Base-by-base conservation (phyloP, 2,329 filamentous ascomycete genomes). In the Mycosphaerella arachidis region DNA sequence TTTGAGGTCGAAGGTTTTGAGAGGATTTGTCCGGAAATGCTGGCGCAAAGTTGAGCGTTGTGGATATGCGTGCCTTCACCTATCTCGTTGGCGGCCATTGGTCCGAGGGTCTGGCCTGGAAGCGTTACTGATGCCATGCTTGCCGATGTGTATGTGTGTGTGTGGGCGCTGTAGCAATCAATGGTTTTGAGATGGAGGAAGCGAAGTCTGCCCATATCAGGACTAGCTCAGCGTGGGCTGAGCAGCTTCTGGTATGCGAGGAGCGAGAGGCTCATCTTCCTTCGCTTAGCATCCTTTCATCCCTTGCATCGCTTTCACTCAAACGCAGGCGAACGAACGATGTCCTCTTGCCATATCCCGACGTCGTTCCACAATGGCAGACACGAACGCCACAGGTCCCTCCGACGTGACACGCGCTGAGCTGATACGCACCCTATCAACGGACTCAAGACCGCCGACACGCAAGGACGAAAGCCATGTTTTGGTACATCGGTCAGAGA, bases 61-160 rank as follows among this genome's bases (percentile, higher is more conserved):
- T 91, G 83, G 66, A 96, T 81, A 75, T 97, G 91, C 0, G 92
- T 96, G 66, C 93, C 94, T 10, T 90, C 81, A 13, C 93, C 93
- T 30, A 91, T 83, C 45, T 82, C 77, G 75, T 88, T 92, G 66
- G 85, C 84, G 57, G 82, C 79, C 18, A 81, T 76, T 18, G 87
- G 77, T 31, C 90, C 92, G 45, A 99, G 84, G 50, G 86, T 78
- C 73, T 94, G 90, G 72, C 94, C 94, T 10, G 94, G 94, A 52
- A 95, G 82, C 57, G 88, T 90, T 67, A 91, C 27, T 16, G 27
- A 12, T 35, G 54, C 50, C 50, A 52, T 52, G 46, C 46, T 50
- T n/a, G 13, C n/a, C 18, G 40, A 43, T 43, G 16, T 24, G 24
- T 24, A 3, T 24, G 24, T 24, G 13, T n/a, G 37, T n/a, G 16